A percentile compares a stretch with the other conserved stretches of the same genome.
Evolutionary conservation across 805 yeast species (phyloP).

Genomic region (Nakazawaea ambrosiae): DNA sequence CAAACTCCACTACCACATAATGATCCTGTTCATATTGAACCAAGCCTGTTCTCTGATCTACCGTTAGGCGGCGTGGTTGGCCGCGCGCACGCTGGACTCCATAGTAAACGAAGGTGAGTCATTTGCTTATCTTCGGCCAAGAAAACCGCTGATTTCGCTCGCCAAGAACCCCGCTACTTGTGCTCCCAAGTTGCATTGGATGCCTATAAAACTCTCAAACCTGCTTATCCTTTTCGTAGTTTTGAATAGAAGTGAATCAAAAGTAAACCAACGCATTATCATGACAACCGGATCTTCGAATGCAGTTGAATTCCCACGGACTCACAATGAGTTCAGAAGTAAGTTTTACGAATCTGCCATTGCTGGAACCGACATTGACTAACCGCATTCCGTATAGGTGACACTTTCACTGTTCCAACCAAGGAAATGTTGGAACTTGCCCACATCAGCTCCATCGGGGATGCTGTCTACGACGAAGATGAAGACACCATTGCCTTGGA

Average conservation of each 20-base stretch:
- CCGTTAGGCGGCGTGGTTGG: no score
- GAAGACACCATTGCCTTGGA: conserved; percentile 59
- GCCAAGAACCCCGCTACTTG: no score
- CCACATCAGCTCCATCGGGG: conserved; percentile 59
- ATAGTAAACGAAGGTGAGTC: no score
- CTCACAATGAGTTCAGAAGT: conserved; percentile 8
- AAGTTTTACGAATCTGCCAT: conserved; percentile 1
- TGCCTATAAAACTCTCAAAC: no score
- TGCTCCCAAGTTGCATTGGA: no score
- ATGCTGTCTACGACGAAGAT: conserved; percentile 86
- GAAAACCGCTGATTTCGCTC: no score
- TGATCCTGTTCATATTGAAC: no score
- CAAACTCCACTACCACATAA: no score
- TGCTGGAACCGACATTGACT: background rate
- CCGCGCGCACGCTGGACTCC: no score
- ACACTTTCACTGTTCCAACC: conserved; percentile 88
- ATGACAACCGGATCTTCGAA: background rate
- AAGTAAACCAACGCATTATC: background rate
- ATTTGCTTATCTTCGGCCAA: no score
- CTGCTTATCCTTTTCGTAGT: no score
- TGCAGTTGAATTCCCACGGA: conserved; percentile 1
- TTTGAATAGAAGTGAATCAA: background rate
- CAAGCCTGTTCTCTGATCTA: no score
- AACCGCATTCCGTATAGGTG: conserved; percentile 54
- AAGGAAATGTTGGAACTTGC: conserved; percentile 60